These are phyloP conservation scores for Arctium minus DNA, from an alignment of 129 eudicot species.

Conservation along the genomic window DNA sequence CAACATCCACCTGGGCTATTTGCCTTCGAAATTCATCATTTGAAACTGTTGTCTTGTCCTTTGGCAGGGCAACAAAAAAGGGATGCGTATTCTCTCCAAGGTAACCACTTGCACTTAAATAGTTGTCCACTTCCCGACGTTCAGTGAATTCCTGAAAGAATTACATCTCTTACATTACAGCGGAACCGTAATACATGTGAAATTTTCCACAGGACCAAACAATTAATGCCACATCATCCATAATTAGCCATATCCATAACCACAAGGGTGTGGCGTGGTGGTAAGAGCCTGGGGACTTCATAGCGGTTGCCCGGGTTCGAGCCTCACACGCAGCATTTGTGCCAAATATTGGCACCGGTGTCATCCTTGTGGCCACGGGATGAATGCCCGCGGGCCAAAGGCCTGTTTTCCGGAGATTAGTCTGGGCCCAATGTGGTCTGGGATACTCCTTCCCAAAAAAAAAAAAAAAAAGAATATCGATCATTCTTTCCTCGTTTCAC, in stretches of 20 bases:
- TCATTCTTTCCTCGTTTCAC: not conserved
- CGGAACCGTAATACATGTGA: not conserved
- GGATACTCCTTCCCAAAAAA: not conserved
- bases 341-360: too few species aligned
- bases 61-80: constrained; percentile 81
- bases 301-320: too few species aligned
- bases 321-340: too few species aligned
- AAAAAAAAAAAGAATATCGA: not conserved
- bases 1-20: constrained; percentile 70
- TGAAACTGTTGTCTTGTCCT: constrained; percentile 59
- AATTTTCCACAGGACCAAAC: not conserved
- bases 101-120: constrained; percentile 87
- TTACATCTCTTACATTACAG: not conserved
- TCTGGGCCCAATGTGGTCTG: too few species aligned
- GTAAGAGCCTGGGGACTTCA: too few species aligned
- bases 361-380: too few species aligned
- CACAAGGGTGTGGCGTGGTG: too few species aligned
- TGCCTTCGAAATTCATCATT: constrained; percentile 89
- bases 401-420: too few species aligned
- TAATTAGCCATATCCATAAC: not conserved
- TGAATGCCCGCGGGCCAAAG: too few species aligned
- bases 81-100: constrained; percentile 81
- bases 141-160: constrained; percentile 68
- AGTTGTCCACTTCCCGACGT: constrained; percentile 87
- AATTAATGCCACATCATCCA: not conserved